Percentiles rank a stretch among this genome's conserved stretches.
phyloP scores from a whole-genome alignment of 2,329 filamentous ascomycete genomes.

The Ilyonectria robusta region DNA sequence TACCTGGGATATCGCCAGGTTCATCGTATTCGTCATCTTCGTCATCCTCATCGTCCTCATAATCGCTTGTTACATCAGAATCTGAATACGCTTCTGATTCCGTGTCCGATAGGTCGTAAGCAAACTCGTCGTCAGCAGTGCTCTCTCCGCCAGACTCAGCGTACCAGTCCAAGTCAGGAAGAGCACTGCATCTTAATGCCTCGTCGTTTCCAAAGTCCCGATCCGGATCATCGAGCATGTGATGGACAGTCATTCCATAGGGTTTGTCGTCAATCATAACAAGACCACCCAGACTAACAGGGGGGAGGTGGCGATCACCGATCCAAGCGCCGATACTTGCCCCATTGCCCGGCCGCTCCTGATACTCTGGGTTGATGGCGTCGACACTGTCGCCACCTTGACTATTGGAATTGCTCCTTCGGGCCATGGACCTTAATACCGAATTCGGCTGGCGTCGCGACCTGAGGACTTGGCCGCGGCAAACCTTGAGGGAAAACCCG shows the following conservation, averaged over 20 bases:
- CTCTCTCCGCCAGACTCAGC: conserved; percentile 58
- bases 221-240: conserved; percentile 87
- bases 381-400: conserved; percentile 57
- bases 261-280: conserved; percentile 87
- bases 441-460: conserved; percentile 64
- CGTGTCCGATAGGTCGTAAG: conserved; percentile 74
- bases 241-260: conserved; percentile 96
- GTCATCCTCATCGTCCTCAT: conserved; percentile 65
- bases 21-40: conserved; percentile 71
- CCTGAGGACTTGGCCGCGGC: conserved; percentile 76
- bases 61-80: conserved; percentile 68
- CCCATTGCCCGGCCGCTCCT: conserved; percentile 84
- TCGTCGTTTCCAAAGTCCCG: conserved; percentile 54
- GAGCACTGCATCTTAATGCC: conserved; percentile 57
- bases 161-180: conserved; percentile 59
- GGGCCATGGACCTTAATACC: conserved; percentile 51
- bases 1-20: conserved; percentile 82
- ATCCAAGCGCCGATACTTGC: conserved; percentile 95
- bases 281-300: conserved; percentile 91
- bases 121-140: conserved; percentile 67
- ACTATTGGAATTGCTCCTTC: conserved; percentile 49
- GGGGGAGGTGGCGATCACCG: conserved; percentile 86
- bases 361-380: conserved; percentile 81
- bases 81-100: conserved; percentile 70
- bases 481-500: conserved; percentile 78